These are phyloP conservation scores for Colletotrichum truncatum DNA, from an alignment of 2,329 filamentous ascomycete species.

Conservation along the genomic window DNA sequence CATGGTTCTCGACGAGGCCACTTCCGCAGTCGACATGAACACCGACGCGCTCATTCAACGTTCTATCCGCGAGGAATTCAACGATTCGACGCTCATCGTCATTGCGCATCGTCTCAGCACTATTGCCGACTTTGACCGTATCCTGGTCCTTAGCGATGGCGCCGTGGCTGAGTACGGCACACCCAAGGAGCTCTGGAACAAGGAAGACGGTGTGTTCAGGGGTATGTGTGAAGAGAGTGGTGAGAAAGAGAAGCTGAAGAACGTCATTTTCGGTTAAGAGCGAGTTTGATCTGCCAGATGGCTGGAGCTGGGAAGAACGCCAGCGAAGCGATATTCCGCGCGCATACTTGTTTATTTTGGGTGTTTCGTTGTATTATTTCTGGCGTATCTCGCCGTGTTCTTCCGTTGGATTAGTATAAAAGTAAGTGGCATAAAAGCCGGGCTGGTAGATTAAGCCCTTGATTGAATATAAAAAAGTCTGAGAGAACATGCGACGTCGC, in stretches of 20 bases:
- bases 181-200: constrained; percentile 69
- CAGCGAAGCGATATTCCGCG: not conserved
- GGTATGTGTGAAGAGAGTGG: constrained; percentile 72
- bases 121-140: constrained; percentile 80
- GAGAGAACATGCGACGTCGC: not conserved
- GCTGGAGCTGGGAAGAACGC: not conserved
- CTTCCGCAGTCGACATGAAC: constrained; percentile 79
- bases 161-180: constrained; percentile 73
- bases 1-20: constrained; percentile 84
- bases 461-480: not conserved
- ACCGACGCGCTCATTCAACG: constrained; percentile 80
- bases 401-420: not conserved
- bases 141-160: constrained; percentile 76
- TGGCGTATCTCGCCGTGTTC: not conserved
- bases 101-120: constrained; percentile 72
- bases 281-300: not conserved
- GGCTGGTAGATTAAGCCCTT: not conserved
- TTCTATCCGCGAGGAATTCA: constrained; percentile 77
- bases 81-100: constrained; percentile 73
- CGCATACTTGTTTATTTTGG: not conserved
- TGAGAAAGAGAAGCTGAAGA: constrained; percentile 62
- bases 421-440: not conserved
- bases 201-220: constrained; percentile 62
- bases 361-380: not conserved
- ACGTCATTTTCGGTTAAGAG: constrained; percentile 52